Evolutionary conservation across 805 yeast species (phyloP).

Genomic region (Metschnikowia baotianmanensis): DNA sequence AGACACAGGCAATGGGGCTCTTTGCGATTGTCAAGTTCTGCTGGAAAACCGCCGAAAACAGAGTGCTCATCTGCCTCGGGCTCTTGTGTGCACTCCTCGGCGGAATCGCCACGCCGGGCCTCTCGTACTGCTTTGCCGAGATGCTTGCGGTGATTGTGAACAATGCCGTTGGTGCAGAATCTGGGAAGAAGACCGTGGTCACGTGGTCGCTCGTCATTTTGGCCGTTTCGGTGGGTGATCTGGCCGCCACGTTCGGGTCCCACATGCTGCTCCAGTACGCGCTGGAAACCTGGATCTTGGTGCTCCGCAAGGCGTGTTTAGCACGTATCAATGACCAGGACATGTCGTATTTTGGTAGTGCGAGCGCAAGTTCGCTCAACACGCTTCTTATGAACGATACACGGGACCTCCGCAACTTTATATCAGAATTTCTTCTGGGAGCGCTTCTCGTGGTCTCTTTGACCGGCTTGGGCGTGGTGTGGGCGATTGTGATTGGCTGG

Average conservation of each 20-base stretch:
- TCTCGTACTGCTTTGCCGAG: constrained; percentile 74
- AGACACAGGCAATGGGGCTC: constrained; percentile 21
- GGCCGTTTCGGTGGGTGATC: constrained; percentile 64
- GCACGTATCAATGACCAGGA: constrained; percentile 49
- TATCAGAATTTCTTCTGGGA: constrained; percentile 60
- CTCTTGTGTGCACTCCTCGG: constrained; percentile 49
- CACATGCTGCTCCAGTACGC: constrained; percentile 50
- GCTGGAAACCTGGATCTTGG: constrained; percentile 66
- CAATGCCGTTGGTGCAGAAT: constrained; percentile 14
- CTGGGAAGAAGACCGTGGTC: constrained; percentile 15
- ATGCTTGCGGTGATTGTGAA: constrained; percentile 54
- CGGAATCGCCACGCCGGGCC: constrained; percentile 70
- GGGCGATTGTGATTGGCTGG: constrained; percentile 87
- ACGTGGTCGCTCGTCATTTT: constrained; percentile 65
- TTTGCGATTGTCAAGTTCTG: constrained; percentile 27
- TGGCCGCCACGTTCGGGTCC: constrained; percentile 51
- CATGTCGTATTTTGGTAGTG: constrained; percentile 49
- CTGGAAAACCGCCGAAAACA: constrained; percentile 19
- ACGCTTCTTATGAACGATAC: constrained; percentile 78
- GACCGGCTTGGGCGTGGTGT: constrained; percentile 58
- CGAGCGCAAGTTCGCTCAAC: constrained; percentile 51
- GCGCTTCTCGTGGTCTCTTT: constrained; percentile 53
- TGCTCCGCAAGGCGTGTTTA: constrained; percentile 51
- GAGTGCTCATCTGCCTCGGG: constrained; percentile 46
- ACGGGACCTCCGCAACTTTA: constrained; percentile 67